These are phyloP conservation scores for Sicyos baderoa DNA, from an alignment of 306 rosid genomes.

Conservation along the genomic window DNA sequence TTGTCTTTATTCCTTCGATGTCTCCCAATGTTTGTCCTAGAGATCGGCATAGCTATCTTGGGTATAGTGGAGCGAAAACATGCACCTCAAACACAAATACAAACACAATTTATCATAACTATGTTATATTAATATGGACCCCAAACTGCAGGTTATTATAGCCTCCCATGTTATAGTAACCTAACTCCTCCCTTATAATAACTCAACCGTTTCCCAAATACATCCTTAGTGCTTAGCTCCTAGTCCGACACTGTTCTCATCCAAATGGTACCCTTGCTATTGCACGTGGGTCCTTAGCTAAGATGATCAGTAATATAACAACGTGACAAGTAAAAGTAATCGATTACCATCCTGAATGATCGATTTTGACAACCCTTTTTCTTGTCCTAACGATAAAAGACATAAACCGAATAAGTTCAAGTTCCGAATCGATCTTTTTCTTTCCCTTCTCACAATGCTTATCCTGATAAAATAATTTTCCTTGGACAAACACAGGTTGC, in stretches of 20 bases:
- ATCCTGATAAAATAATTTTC: background rate
- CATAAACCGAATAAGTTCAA: background rate
- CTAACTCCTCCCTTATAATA: too few species aligned
- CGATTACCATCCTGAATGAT: background rate
- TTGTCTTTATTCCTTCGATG: too few species aligned
- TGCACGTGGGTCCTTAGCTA: background rate
- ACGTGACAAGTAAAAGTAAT: background rate
- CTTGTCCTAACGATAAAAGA: background rate
- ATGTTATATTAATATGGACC: too few species aligned
- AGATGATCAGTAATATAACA: background rate
- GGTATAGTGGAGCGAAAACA: too few species aligned
- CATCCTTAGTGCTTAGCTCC: background rate
- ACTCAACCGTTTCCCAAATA: too few species aligned
- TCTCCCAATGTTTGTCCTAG: too few species aligned
- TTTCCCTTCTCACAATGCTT: background rate
- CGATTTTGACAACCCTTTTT: background rate
- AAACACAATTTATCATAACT: too few species aligned
- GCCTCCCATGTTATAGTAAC: too few species aligned
- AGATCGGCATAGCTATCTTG: too few species aligned
- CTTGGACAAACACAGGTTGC: conserved; percentile 62
- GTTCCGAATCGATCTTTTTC: background rate
- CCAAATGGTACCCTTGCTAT: background rate
- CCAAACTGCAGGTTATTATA: too few species aligned
- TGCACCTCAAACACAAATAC: too few species aligned
- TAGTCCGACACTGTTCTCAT: background rate